Evolutionary conservation across 441 rosid species (phyloP), one percentile per base, ranked within the genome.

Genomic region (Syzygium syzygioides): DNA sequence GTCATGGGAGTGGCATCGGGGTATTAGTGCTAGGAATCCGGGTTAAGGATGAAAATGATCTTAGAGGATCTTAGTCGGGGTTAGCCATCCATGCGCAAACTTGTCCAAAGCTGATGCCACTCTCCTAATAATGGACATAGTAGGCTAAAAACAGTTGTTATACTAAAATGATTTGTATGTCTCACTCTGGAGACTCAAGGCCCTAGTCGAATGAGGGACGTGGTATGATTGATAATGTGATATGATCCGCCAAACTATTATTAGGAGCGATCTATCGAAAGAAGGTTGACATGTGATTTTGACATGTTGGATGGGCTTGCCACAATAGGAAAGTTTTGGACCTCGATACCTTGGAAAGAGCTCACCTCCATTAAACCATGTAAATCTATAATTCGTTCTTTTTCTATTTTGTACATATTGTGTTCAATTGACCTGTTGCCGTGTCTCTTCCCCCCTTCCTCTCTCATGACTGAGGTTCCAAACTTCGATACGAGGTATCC

Each of bases 121-220:
- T 17, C 13, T 15, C 3, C 5, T 19, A 66, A 66, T 66, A 23
- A 66, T 30, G 6, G 6, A 66, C 1, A 66, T 34, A 17, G 18
- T 0, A 17, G 3, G 79, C 5, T 0, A 3, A 32, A 9, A 66
- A 8, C 2, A 7, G 76, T 9, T 30, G 3, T 30, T 8, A 4
- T 64, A 8, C 1, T 14, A 12, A 30, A 64, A 64, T 30, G 41
- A 18, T 32, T 9, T n/a, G 4, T 6, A 9, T n/a, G 20, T 62
- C 71, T 62, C 37, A 3, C 34, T 62, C 34, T 15, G 14, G 37
- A 62, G 37, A n/a, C 71, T n/a, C 1, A 1, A n/a, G 8, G 2
- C 71, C n/a, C 34, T 14, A 62, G 34, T 62, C 5, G 0, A 62
- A 17, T 62, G 14, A 10, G 37, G 3, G 48, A 45, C 4, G 9